A percentile compares a stretch with the other conserved stretches of the same genome.
These are phyloP conservation scores for Pseudogymnoascus sp. DNA, from an alignment of 2,329 filamentous ascomycete genomes.

Conservation along the genomic window DNA sequence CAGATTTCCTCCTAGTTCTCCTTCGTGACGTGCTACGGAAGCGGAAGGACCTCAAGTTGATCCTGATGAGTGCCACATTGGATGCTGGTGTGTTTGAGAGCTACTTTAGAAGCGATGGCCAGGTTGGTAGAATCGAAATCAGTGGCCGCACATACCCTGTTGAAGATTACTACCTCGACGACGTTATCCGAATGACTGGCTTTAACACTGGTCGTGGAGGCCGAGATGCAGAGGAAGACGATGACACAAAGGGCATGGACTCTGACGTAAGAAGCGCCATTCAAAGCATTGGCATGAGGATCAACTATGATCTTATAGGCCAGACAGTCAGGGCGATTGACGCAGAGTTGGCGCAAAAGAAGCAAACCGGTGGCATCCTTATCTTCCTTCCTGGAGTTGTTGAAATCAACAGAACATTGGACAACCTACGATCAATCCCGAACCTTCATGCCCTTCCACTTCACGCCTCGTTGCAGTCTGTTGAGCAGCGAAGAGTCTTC, in stretches of 20 bases:
- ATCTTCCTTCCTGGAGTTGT: conserved; percentile 89
- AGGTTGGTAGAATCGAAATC: conserved; percentile 78
- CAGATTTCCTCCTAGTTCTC: conserved; percentile 84
- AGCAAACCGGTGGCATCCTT: conserved; percentile 77
- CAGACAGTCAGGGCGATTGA: conserved; percentile 78
- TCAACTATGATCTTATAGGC: conserved; percentile 84
- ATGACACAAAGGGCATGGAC: conserved; percentile 40
- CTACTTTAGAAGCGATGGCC: conserved; percentile 67
- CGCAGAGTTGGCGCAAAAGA: conserved; percentile 54
- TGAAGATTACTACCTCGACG: conserved; percentile 81
- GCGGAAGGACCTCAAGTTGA: conserved; percentile 73
- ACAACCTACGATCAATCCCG: conserved; percentile 54
- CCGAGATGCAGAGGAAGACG: conserved; percentile 34
- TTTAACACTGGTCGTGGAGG: conserved; percentile 45
- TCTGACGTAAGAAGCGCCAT: conserved; percentile 61
- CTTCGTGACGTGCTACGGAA: conserved; percentile 71
- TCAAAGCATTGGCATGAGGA: conserved; percentile 66
- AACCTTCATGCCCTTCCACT: conserved; percentile 74
- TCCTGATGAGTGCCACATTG: conserved; percentile 94
- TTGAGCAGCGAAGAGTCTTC: conserved; percentile 84
- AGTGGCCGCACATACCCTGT: conserved; percentile 85
- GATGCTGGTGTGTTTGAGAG: conserved; percentile 77
- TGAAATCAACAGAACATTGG: conserved; percentile 79
- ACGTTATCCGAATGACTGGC: conserved; percentile 71
- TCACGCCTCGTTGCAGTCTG: conserved; percentile 83